Base-by-base conservation (phyloP, 169 alveolate genomes). In the Plasmodium gallinaceum region DNA sequence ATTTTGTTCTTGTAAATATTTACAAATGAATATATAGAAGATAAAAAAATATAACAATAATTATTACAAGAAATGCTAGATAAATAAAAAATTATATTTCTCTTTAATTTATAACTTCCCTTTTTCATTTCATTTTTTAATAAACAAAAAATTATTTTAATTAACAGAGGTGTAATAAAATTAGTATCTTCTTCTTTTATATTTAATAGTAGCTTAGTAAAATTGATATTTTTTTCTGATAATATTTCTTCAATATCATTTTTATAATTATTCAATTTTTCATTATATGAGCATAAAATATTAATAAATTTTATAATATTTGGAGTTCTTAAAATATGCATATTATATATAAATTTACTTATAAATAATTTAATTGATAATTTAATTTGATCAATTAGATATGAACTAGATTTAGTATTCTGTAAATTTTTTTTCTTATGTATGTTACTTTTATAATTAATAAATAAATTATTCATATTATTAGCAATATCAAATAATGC, bases 61-160 rank as follows among this genome's bases (percentile, higher is more conserved):
- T 86, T 86, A 46, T 58, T 52, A n/a, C 64, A 22, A n/a, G 86
- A 60, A 48, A 86, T 71, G 26, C 42, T 51, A 4, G 92, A 86
- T 24, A 71, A 24, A 43, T 86, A 86, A 86, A 86, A 86, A 61
- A 86, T 71, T 16, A 86, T 71, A 71, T 86, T 70, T n/a, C 58
- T 86, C 61, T 62, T 43, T 24, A 70, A 45, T 48, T 86, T 86
- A 32, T 48, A 45, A 24, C 61, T 46, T 22, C 87, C 72, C 39
- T 60, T 71, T 86, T 72, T 72, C 64, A 54, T 42, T 57, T 43
- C 62, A 26, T 72, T 86, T 86, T 66, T 71, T 86, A 86, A 70
- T 32, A 86, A 16, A 42, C 88, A 86, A 54, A 86, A 86, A 58
- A 86, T 86, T n/a, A 86, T 86, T 86, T 86, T 86, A 57, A 71